A percentile compares a stretch with the other conserved stretches of the same genome.
Conservation (phyloP, 495 filamentous ascomycete genomes). For the Astrothelium macrocarpum region DNA sequence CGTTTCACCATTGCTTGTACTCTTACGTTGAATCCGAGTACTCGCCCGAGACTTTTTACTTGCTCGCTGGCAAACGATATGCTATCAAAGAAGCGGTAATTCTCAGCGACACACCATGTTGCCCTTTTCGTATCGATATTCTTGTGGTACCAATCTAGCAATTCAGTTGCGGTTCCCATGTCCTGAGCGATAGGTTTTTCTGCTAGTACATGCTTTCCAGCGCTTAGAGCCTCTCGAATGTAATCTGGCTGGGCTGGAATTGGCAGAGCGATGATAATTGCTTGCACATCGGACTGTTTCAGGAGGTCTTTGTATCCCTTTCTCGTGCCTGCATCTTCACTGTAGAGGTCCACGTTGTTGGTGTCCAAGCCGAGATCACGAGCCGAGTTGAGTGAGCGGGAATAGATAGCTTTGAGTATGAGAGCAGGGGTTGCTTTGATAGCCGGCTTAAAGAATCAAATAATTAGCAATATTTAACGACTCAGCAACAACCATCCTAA, state of each 20-base stretch:
- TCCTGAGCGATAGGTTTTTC: conserved; percentile 75
- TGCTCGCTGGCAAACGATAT: conserved; percentile 49
- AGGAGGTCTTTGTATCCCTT: conserved; percentile 53
- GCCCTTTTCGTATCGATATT: conserved; percentile 40
- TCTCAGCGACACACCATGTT: conserved; percentile 63
- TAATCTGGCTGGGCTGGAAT: conserved; percentile 49
- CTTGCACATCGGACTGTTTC: conserved; percentile 51
- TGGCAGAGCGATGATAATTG: conserved; percentile 61
- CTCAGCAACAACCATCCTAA: too few species aligned
- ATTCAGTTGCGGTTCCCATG: conserved; percentile 47
- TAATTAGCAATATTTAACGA: background rate
- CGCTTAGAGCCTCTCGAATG: conserved; percentile 51
- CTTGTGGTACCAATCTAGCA: conserved; percentile 52
- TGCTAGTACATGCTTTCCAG: conserved; percentile 71
- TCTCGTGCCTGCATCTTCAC: conserved; percentile 50
- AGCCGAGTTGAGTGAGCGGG: conserved; percentile 31
- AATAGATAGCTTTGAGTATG: conserved; percentile 35
- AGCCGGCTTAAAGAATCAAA: conserved; percentile 35
- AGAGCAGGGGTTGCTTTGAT: conserved; percentile 27
- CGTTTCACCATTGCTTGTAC: conserved; percentile 44
- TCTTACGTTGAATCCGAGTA: conserved; percentile 54
- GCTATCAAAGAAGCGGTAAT: conserved; percentile 56
- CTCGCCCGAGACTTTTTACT: conserved; percentile 49
- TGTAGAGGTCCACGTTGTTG: conserved; percentile 36
- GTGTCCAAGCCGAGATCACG: conserved; percentile 16